Conservation (phyloP, 352 stramenopile species). For the Phytopythium vexans region DNA sequence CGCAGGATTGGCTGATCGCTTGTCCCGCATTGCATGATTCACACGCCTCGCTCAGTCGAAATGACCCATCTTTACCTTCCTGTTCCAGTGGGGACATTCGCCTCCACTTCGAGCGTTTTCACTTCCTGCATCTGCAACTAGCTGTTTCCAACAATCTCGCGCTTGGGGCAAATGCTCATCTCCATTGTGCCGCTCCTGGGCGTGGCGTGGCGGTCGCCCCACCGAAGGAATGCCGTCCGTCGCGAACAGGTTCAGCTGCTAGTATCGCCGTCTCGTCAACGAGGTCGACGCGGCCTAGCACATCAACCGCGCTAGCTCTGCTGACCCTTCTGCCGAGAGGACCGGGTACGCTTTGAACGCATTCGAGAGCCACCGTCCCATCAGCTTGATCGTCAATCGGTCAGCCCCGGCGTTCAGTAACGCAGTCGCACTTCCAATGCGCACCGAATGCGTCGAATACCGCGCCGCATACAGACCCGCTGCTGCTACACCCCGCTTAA, state of each 20-base stretch:
- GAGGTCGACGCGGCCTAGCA: too few relatives aligned
- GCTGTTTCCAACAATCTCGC: slow-evolving; percentile 3
- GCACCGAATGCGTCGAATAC: slow-evolving; percentile 10
- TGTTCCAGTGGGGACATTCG: too few relatives aligned
- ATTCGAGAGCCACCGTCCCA: slow-evolving; percentile 7
- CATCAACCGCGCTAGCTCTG: slow-evolving; percentile 1
- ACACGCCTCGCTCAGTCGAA: too few relatives aligned
- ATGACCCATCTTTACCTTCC: too few relatives aligned
- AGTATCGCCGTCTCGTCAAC: too few relatives aligned
- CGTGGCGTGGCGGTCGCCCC: slow-evolving; percentile 6
- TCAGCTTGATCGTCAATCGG: slow-evolving; percentile 6
- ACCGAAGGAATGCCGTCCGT: background rate
- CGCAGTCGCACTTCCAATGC: slow-evolving; percentile 5
- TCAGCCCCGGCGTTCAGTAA: slow-evolving; percentile 7
- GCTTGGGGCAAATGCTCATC: slow-evolving; percentile 1
- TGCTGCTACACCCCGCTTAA: too few relatives aligned
- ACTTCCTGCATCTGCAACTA: too few relatives aligned
- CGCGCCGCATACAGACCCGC: too few relatives aligned
- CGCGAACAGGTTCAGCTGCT: background rate
- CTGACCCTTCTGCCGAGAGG: slow-evolving; percentile 2
- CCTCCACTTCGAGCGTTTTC: too few relatives aligned
- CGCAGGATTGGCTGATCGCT: too few relatives aligned
- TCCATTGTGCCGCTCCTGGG: slow-evolving; percentile 2
- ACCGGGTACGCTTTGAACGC: slow-evolving; percentile 9
- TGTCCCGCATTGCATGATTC: too few relatives aligned